Base-by-base conservation (phyloP, 805 yeast genomes). In the Hyphopichia homilentoma region DNA sequence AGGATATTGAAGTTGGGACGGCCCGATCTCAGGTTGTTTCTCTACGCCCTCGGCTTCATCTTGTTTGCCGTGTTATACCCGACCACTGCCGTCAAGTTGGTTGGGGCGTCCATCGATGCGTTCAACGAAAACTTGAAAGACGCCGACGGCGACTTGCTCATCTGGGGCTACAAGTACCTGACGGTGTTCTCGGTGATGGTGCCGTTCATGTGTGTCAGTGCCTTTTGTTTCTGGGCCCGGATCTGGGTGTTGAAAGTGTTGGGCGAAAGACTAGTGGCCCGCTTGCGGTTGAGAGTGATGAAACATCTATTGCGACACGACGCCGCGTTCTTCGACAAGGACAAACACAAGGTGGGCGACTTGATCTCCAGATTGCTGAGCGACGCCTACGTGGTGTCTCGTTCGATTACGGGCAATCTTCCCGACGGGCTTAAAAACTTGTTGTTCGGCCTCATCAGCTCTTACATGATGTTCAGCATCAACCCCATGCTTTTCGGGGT, bases 161-260 rank as follows among this genome's bases (percentile, higher is more conserved):
- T 66, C 24, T 65, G 71, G 71, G 73, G 73, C 5, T 66, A 59
- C 39, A 64, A 62, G 36, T 64, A 62, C 38, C 51, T 65, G 14
- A 65, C 67, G 1, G 59, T 66, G 1, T 65, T 66, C 35, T 52
- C 54, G 11, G 44, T 61, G 16, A 66, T 66, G 73, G 57, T 66
- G 6, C 73, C 73, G 7, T 66, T 66, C 32, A 62, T 66, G 67
- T 48, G 52, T 29, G 56, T 57, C 4, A 56, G 65, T 48, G 71
- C 73, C 7, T 52, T 54, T 11, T 66, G 73, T 39, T 66, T 65
- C 44, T 66, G 73, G 73, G 70, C 73, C 15, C 50, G 73, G 32
- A 64, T 63, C 35, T 66, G 71, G 71, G 63, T 57, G 7, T 48
- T 57, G 34, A 58, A 58, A 36, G 43, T 67, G 27, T 42, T 67